Conservation (phyloP, 2,329 filamentous ascomycete species). For the Talaromyces piceae region DNA sequence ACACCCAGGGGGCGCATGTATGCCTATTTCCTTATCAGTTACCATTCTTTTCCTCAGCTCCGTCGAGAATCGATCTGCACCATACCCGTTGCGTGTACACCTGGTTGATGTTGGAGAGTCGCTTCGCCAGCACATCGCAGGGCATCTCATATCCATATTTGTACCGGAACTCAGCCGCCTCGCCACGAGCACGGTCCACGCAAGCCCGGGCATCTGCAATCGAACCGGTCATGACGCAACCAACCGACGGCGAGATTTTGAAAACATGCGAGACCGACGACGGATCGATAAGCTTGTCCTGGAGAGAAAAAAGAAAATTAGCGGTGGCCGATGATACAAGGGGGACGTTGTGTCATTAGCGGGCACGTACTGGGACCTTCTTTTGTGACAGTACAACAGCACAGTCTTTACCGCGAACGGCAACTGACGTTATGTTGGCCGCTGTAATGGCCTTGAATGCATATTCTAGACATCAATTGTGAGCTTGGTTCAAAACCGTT, state of each 20-base stretch:
- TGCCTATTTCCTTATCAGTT: slow-evolving; percentile 47
- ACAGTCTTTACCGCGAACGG: slow-evolving; percentile 91
- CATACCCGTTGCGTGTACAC: slow-evolving; percentile 94
- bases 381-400: slow-evolving; percentile 97
- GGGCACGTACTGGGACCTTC: slow-evolving; percentile 82
- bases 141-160: slow-evolving; percentile 99
- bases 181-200: slow-evolving; percentile 83
- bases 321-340: not conserved
- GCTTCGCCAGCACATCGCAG: slow-evolving; percentile 91
- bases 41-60: too few relatives aligned
- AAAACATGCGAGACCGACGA: slow-evolving; percentile 96
- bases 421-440: slow-evolving; percentile 97
- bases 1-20: slow-evolving; percentile 98
- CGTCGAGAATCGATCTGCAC: slow-evolving; percentile 5
- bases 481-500: not conserved
- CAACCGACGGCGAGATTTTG: slow-evolving; percentile 89
- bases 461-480: slow-evolving; percentile 65
- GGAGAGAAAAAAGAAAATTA: slow-evolving; percentile 7
- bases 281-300: slow-evolving; percentile 99
- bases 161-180: slow-evolving; percentile 97
- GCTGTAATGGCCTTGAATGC: slow-evolving; percentile 99
- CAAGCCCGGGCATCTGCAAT: slow-evolving; percentile 95
- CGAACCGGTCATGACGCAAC: slow-evolving; percentile 96
- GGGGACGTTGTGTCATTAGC: not conserved
- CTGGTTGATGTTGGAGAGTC: slow-evolving; percentile 97